Percentiles rank a stretch among this genome's conserved stretches.
Conservation (phyloP, 306 rosid genomes). For the Cucumis hystrix region DNA sequence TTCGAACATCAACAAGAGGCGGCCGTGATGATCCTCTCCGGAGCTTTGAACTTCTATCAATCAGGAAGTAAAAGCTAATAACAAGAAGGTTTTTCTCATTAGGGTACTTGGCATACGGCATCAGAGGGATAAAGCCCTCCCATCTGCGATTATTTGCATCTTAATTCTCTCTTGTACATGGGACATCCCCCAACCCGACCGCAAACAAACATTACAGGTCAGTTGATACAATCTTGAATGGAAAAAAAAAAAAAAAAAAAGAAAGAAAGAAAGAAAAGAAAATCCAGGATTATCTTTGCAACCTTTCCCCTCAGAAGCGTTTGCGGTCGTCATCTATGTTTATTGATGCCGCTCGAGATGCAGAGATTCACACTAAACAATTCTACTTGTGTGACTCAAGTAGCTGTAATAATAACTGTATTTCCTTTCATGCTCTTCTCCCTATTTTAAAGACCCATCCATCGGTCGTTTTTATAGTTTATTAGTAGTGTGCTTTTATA, state of each 20-base stretch:
- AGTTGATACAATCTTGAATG: conserved; percentile 5
- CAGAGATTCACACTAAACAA: conserved; percentile 8
- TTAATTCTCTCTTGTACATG: conserved; percentile 21
- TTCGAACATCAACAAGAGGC: conserved; percentile 40
- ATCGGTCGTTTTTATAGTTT: not conserved
- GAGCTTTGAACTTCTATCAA: conserved; percentile 73
- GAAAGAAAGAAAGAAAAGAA: not conserved
- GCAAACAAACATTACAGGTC: conserved; percentile 8
- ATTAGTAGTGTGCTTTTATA: not conserved
- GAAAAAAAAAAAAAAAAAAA: too few relatives aligned
- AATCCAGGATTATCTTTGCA: not conserved
- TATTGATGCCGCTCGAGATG: not conserved
- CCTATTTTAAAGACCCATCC: not conserved
- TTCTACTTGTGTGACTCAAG: conserved; percentile 5
- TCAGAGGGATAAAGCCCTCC: conserved; percentile 14
- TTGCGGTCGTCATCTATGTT: conserved; percentile 27
- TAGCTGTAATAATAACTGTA: conserved; percentile 22
- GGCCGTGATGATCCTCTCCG: conserved; percentile 69
- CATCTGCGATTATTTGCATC: conserved; percentile 16
- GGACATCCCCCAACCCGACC: conserved; percentile 10
- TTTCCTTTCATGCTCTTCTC: not conserved
- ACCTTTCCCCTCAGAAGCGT: conserved; percentile 11
- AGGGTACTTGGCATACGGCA: not conserved
- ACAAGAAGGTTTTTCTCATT: not conserved
- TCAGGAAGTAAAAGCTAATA: conserved; percentile 62